Evolutionary conservation across 2,329 filamentous ascomycete species (phyloP).

Genomic region (Talaromyces sp.): DNA sequence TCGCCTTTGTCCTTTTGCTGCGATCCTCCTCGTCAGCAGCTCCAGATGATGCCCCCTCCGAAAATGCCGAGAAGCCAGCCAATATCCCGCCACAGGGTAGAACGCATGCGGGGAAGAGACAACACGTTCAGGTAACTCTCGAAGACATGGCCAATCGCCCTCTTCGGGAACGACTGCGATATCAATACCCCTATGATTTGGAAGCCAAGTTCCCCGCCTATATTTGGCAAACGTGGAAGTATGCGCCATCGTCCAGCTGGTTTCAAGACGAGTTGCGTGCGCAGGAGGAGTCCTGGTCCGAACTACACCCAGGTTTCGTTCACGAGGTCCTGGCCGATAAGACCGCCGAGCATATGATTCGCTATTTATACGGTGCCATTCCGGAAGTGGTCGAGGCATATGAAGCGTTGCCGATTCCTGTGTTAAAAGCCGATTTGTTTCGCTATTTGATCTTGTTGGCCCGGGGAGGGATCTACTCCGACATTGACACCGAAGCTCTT

Average conservation of each 20-base stretch:
- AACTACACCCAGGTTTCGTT: constrained; percentile 81
- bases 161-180: constrained; percentile 74
- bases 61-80: background rate
- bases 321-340: constrained; percentile 96
- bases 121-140: constrained; percentile 54
- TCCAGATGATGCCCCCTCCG: background rate
- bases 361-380: constrained; percentile 77
- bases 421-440: constrained; percentile 76
- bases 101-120: constrained; percentile 34
- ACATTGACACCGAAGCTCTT: constrained; percentile 86
- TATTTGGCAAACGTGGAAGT: constrained; percentile 99
- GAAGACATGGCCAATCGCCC: constrained; percentile 67
- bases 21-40: constrained; percentile 5
- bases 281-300: constrained; percentile 83
- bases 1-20: constrained; percentile 5
- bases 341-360: constrained; percentile 73
- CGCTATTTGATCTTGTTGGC: constrained; percentile 70
- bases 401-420: constrained; percentile 63
- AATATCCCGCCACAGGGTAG: constrained; percentile 11
- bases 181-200: constrained; percentile 90
- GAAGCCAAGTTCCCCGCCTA: constrained; percentile 88
- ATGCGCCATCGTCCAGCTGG: constrained; percentile 66
- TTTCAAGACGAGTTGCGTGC: constrained; percentile 72
- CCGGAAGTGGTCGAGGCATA: constrained; percentile 77
- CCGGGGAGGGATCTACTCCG: constrained; percentile 76